These are phyloP conservation scores for Coprinopsis marcescibilis DNA, from an alignment of 768 basidiomycete genomes.

Conservation along the genomic window DNA sequence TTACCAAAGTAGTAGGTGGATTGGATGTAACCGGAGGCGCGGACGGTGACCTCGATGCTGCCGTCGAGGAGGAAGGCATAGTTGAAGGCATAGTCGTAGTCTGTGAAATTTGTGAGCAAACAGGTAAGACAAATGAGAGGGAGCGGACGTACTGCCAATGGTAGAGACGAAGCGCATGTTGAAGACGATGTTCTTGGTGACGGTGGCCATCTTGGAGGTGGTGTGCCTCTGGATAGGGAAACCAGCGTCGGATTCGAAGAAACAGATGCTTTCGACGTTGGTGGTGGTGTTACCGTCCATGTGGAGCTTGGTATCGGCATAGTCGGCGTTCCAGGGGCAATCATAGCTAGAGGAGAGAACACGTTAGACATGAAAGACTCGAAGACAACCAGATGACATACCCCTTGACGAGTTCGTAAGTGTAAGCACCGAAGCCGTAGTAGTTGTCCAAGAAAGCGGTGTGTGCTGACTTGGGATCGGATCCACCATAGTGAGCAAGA, in stretches of 20 bases:
- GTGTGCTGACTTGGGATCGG: conserved; percentile 1
- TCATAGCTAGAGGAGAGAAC: not conserved
- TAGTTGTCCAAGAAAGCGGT: conserved; percentile 3
- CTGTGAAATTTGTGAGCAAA: not conserved
- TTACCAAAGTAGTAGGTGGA: conserved; percentile 1
- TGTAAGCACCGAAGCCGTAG: conserved; percentile 2
- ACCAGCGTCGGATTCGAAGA: conserved; percentile 5
- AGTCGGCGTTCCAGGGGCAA: conserved; percentile 4
- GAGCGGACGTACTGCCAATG: not conserved
- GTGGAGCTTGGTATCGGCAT: conserved; percentile 2
- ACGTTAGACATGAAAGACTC: not conserved
- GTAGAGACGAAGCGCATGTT: conserved; percentile 5
- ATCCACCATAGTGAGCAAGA: conserved; percentile 4
- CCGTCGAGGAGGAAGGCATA: conserved; percentile 5
- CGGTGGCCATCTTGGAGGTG: not conserved
- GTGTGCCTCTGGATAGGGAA: conserved; percentile 3
- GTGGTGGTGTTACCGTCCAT: conserved; percentile 4
- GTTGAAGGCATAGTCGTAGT: conserved; percentile 5
- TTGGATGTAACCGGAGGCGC: conserved; percentile 5
- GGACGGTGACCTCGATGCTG: conserved; percentile 4
- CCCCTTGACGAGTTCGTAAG: conserved; percentile 2
- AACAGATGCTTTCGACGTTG: not conserved
- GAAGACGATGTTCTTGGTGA: conserved; percentile 6
- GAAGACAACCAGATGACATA: not conserved
- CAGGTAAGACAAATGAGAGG: not conserved